These are phyloP conservation scores for Inonotus hispidus DNA, from an alignment of 1,284 basidiomycete genomes.

Conservation along the genomic window DNA sequence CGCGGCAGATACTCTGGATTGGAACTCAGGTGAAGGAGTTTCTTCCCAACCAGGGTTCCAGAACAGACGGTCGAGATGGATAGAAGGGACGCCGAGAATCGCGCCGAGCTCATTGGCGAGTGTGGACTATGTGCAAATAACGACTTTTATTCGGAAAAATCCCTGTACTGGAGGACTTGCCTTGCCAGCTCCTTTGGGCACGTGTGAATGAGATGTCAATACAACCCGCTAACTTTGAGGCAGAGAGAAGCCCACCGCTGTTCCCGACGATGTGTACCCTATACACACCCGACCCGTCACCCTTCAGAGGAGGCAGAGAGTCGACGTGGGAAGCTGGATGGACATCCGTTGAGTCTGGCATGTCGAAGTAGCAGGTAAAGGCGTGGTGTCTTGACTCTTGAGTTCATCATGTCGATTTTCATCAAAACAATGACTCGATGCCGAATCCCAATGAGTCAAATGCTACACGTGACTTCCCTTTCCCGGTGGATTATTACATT, in stretches of 20 bases:
- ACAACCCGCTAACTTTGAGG: background rate
- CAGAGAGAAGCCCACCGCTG: slow-evolving; percentile 34
- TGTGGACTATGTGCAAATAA: slow-evolving; percentile 38
- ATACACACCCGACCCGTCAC: slow-evolving; percentile 43
- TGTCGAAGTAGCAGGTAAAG: background rate
- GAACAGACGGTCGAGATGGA: slow-evolving; percentile 39
- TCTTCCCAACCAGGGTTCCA: slow-evolving; percentile 46
- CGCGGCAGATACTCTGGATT: slow-evolving; percentile 28
- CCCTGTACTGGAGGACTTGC: background rate
- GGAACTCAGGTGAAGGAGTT: slow-evolving; percentile 34
- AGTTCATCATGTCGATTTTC: background rate
- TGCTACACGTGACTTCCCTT: no score
- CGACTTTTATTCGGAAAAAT: background rate
- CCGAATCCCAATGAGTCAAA: background rate
- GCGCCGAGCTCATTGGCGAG: slow-evolving; percentile 39
- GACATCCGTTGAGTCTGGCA: background rate
- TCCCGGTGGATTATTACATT: no score
- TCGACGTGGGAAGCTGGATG: background rate
- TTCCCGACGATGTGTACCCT: slow-evolving; percentile 49
- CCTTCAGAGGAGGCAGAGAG: slow-evolving; percentile 35
- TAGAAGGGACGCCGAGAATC: slow-evolving; percentile 40
- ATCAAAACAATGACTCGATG: background rate
- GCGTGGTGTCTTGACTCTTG: background rate
- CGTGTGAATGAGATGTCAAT: background rate
- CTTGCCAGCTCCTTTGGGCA: background rate